Base-by-base conservation (phyloP, 164 flowering plant species). In the Piper longum region DNA sequence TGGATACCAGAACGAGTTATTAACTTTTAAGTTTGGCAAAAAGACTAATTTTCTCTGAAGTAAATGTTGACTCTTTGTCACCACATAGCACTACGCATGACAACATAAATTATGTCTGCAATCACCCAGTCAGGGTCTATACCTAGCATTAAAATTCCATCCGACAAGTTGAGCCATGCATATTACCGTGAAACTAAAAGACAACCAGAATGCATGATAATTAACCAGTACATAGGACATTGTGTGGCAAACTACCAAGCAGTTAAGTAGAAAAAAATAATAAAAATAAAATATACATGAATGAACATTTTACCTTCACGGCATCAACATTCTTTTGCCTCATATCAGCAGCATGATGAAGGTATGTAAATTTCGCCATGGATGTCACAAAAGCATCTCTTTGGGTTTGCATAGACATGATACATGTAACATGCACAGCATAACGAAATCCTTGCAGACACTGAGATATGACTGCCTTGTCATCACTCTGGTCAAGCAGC, bases 301-400 rank as follows among this genome's bases (percentile, higher is more conserved):
- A 63, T 44, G 61, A 64, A 62, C 11, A 14, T 36, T 41, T 57
- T 74, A 91, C 99, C 89, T 91, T 91, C 60, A 95, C 92, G 61
- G 96, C 93, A 79, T 95, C 99, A 64, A 89, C 96, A 83, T 95
- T 95, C 74, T 95, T 95, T 80, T 95, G 99, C 73, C 89, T 95
- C 91, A 95, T 91, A 81, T 95, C 99, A 64, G 88, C 97, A 66
- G 95, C 99, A 76, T 84, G 77, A 66, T 95, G 99, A 43, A 95
- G 96, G 74, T 82, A 77, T 14, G 99, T 95, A 70, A 95, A 95
- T 78, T 95, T 95, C 42, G 99, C 99, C 59, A 91, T 77, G 66
- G 99, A 75, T 36, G 99, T 87, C 48, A 95, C 96, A 77, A 95
- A 91, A 69, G 99, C 97, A 83, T 95, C 99, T 74, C 96, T 79